Evolutionary conservation across 352 stramenopile species (phyloP).

Genomic region (Pythium phragmitis): DNA sequence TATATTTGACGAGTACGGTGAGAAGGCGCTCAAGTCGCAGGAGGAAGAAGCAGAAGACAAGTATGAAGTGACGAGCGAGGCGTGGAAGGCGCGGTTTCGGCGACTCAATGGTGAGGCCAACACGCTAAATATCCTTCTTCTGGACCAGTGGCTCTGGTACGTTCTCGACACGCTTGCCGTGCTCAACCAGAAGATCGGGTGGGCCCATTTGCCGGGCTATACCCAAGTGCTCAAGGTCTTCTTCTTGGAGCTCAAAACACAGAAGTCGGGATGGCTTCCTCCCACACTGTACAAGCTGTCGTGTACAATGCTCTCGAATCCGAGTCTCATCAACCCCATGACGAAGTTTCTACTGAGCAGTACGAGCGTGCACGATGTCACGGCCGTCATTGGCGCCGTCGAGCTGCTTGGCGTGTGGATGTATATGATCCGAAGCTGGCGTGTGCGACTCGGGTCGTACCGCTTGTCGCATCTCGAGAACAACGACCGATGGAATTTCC

Average conservation of each 20-base stretch:
- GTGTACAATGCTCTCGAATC: constrained; percentile 88
- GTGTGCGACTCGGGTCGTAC: constrained; percentile 83
- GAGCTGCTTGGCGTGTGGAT: constrained; percentile 89
- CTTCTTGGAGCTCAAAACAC: constrained; percentile 86
- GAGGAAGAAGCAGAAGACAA: constrained; percentile 90
- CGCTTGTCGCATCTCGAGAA: constrained; percentile 86
- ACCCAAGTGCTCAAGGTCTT: constrained; percentile 89
- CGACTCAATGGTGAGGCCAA: constrained; percentile 80
- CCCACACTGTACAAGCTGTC: constrained; percentile 88
- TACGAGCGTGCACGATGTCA: constrained; percentile 87
- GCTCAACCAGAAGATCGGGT: constrained; percentile 88
- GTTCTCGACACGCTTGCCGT: constrained; percentile 87
- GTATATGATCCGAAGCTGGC: constrained; percentile 92
- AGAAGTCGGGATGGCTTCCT: constrained; percentile 85
- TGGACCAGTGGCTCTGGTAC: constrained; percentile 90
- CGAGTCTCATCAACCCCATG: constrained; percentile 89
- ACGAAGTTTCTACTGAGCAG: constrained; percentile 87
- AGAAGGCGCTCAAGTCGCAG: constrained; percentile 83
- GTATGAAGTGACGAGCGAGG: constrained; percentile 83
- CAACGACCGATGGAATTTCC: constrained; percentile 90
- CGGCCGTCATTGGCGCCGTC: constrained; percentile 81
- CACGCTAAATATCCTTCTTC: constrained; percentile 84
- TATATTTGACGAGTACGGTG: constrained; percentile 82
- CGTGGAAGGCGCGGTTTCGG: constrained; percentile 82
- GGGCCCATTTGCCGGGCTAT: constrained; percentile 82